A percentile compares a stretch with the other conserved stretches of the same genome.
These are phyloP conservation scores for Podospora pseudocomata DNA, from an alignment of 495 filamentous ascomycete species.

Conservation along the genomic window DNA sequence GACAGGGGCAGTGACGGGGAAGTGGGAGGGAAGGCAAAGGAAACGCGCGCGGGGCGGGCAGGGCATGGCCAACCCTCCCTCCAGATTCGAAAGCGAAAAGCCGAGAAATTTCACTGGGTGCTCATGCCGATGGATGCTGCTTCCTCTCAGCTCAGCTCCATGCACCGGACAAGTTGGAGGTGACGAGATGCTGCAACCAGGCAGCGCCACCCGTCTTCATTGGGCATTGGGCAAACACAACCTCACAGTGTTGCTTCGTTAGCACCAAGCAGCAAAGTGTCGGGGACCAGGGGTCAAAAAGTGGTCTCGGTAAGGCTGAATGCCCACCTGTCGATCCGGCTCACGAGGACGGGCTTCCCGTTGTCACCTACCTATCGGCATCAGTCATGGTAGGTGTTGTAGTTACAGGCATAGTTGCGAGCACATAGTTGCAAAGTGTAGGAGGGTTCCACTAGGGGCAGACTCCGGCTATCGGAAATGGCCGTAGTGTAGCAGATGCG, in stretches of 20 bases:
- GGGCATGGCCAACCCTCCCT: background rate
- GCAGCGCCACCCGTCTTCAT: constrained; percentile 3
- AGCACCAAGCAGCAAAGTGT: background rate
- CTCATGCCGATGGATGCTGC: background rate
- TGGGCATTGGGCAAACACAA: constrained; percentile 8
- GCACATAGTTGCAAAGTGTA: background rate
- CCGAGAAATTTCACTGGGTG: background rate
- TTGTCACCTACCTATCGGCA: background rate
- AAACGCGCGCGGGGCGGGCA: background rate
- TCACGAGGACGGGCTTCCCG: background rate
- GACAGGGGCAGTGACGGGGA: background rate
- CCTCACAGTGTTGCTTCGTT: background rate
- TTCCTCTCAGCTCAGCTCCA: background rate
- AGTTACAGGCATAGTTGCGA: too few relatives aligned
- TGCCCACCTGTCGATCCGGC: background rate
- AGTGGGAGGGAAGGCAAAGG: constrained; percentile 7
- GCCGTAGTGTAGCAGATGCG: background rate
- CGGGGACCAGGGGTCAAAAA: background rate
- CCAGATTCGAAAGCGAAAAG: background rate
- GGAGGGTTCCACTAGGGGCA: background rate
- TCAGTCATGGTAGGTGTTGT: background rate
- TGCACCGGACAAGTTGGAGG: background rate
- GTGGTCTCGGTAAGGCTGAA: constrained; percentile 4
- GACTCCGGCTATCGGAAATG: background rate
- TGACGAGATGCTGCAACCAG: background rate